These are phyloP conservation scores for Knufia petricola DNA, from an alignment of 2,329 filamentous ascomycete genomes.

Conservation along the genomic window DNA sequence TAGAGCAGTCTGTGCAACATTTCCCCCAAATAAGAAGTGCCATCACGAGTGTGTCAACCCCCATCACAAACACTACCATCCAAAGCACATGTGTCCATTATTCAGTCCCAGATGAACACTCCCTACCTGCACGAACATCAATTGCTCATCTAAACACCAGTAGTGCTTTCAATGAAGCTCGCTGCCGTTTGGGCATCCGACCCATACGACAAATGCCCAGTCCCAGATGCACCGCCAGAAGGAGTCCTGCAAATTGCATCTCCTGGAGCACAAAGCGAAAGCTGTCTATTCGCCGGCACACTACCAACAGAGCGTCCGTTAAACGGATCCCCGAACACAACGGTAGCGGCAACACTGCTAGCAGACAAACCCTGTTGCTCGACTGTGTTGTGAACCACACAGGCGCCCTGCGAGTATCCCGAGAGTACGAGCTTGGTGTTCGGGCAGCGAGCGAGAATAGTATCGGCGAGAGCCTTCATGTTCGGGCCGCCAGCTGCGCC, in stretches of 20 bases:
- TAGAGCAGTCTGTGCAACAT: too few species aligned
- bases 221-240: not conserved
- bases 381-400: slow-evolving; percentile 36
- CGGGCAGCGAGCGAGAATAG: slow-evolving; percentile 18
- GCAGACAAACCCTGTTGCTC: slow-evolving; percentile 23
- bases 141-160: not conserved
- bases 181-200: not conserved
- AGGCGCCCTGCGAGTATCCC: slow-evolving; percentile 28
- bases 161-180: not conserved
- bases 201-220: not conserved
- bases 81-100: too few species aligned
- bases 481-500: slow-evolving; percentile 9
- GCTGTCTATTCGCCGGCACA: slow-evolving; percentile 14
- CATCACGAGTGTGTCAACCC: too few species aligned
- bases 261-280: not conserved
- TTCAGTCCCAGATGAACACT: too few species aligned
- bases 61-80: too few species aligned
- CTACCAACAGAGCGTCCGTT: slow-evolving; percentile 22
- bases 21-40: too few species aligned
- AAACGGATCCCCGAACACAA: slow-evolving; percentile 27
- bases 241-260: not conserved
- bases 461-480: slow-evolving; percentile 10
- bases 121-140: too few species aligned
- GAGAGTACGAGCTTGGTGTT: slow-evolving; percentile 24
- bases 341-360: slow-evolving; percentile 18